Conservation (phyloP, 2,329 filamentous ascomycete genomes). For the Fusarium buharicum region DNA sequence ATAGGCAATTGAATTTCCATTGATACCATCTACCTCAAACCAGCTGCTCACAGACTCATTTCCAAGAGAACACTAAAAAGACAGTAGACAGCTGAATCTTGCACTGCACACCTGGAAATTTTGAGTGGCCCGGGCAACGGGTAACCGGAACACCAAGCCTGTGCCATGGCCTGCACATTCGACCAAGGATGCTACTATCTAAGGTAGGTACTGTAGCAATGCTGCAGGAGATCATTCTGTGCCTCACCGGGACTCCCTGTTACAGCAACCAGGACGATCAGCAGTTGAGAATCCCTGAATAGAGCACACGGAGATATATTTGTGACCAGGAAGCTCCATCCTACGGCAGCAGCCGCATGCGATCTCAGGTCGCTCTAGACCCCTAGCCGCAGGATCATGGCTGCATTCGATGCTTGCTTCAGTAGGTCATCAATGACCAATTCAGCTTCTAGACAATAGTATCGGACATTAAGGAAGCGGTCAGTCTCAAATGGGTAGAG, state of each 20-base stretch:
- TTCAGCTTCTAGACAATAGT: slow-evolving; percentile 1
- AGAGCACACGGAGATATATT: not conserved
- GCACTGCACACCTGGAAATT: not conserved
- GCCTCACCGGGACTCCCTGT: slow-evolving; percentile 31
- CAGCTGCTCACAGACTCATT: too few relatives aligned
- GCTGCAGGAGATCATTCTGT: slow-evolving; percentile 41
- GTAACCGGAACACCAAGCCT: slow-evolving; percentile 16
- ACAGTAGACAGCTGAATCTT: not conserved
- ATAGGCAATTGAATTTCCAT: too few relatives aligned
- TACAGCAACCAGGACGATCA: slow-evolving; percentile 22
- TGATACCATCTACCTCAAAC: too few relatives aligned
- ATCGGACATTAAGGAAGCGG: not conserved
- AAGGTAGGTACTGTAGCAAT: slow-evolving; percentile 2
- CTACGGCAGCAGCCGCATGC: slow-evolving; percentile 40
- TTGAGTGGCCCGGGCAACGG: slow-evolving; percentile 17
- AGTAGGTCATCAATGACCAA: slow-evolving; percentile 2
- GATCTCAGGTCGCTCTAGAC: slow-evolving; percentile 25
- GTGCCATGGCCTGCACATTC: slow-evolving; percentile 18
- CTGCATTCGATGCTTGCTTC: slow-evolving; percentile 8
- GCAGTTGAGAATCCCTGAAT: slow-evolving; percentile 36
- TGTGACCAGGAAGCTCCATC: slow-evolving; percentile 17
- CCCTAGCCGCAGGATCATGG: slow-evolving; percentile 8
- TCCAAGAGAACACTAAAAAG: too few relatives aligned
- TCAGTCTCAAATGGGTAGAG: not conserved
- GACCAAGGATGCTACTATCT: slow-evolving; percentile 27